Conservation (phyloP, 1,284 basidiomycete genomes). For the Ceratobasidium sp. region DNA sequence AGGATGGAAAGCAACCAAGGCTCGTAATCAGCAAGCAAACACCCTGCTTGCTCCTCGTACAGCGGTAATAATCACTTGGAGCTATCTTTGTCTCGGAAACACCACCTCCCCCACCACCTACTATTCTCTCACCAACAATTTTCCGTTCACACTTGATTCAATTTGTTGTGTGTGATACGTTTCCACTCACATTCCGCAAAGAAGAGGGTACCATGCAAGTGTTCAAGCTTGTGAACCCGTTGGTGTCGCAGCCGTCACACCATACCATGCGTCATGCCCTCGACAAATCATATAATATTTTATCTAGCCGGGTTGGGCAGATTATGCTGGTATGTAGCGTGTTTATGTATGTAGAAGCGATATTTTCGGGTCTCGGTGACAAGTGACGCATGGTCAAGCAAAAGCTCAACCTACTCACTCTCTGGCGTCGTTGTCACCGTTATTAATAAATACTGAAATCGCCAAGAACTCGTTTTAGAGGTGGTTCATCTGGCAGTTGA, state of each 20-base stretch:
- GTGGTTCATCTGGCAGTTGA: constrained; percentile 19
- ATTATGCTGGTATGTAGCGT: constrained; percentile 5
- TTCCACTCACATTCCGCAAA: constrained; percentile 11
- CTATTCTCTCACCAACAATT: not conserved
- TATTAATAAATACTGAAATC: constrained; percentile 11
- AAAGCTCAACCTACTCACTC: constrained; percentile 22
- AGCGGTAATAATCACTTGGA: not conserved
- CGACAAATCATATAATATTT: constrained; percentile 9
- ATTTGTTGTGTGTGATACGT: constrained; percentile 8
- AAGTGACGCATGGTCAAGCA: constrained; percentile 29
- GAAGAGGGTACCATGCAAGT: constrained; percentile 3
- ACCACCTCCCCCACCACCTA: not conserved
- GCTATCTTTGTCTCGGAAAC: not conserved
- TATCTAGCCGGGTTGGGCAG: not conserved
- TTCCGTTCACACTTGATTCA: constrained; percentile 12
- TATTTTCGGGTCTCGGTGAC: constrained; percentile 2
- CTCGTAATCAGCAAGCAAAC: not conserved
- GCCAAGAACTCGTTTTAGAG: constrained; percentile 19
- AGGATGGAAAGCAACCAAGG: not conserved
- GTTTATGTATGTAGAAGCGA: not conserved
- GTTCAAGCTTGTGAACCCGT: not conserved
- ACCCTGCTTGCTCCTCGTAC: not conserved
- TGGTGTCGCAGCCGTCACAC: not conserved
- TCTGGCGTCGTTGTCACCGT: constrained; percentile 4
- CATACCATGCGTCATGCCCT: constrained; percentile 17